A percentile compares a stretch with the other conserved stretches of the same genome.
These are phyloP conservation scores for Fusarium drepaniforme DNA, from an alignment of 2,329 filamentous ascomycete genomes.

Conservation along the genomic window DNA sequence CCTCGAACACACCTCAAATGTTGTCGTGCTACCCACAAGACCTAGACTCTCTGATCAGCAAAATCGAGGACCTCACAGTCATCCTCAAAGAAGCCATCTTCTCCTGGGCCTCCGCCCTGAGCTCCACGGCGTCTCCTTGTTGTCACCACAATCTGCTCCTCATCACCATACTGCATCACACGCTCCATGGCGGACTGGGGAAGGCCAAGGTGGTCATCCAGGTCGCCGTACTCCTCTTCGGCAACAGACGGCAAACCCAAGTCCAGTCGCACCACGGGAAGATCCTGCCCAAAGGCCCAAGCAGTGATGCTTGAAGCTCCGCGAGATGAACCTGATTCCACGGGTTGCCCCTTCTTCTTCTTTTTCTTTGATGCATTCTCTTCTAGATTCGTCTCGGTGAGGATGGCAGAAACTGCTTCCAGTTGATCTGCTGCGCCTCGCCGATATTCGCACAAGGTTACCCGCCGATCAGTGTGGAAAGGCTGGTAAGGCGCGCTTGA, in stretches of 20 bases:
- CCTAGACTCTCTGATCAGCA: constrained; percentile 76
- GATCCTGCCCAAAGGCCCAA: constrained; percentile 73
- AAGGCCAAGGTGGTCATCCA: constrained; percentile 70
- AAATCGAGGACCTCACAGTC: constrained; percentile 94
- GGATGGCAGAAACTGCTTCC: constrained; percentile 53
- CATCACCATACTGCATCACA: constrained; percentile 70
- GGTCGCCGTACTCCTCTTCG: constrained; percentile 65
- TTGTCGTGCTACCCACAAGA: constrained; percentile 4
- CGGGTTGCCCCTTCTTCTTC: constrained; percentile 50
- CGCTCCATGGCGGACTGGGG: constrained; percentile 75
- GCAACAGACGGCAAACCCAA: constrained; percentile 59
- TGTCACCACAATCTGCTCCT: constrained; percentile 85
- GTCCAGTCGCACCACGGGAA: constrained; percentile 64
- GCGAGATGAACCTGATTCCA: constrained; percentile 25
- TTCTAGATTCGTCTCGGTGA: constrained; percentile 57
- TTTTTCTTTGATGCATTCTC: constrained; percentile 53
- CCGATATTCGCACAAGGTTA: constrained; percentile 79
- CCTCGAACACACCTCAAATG: constrained; percentile 19
- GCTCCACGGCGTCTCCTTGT: constrained; percentile 76
- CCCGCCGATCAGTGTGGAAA: constrained; percentile 91
- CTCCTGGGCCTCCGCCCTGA: constrained; percentile 64
- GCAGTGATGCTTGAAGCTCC: constrained; percentile 39
- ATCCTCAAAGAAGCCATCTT: constrained; percentile 90
- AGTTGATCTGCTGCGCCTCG: constrained; percentile 48
- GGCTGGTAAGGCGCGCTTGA: constrained; percentile 96